A percentile compares a stretch with the other conserved stretches of the same genome.
Conservation (phyloP, 352 stramenopile species). For the Salisapilia sapeloensis region DNA sequence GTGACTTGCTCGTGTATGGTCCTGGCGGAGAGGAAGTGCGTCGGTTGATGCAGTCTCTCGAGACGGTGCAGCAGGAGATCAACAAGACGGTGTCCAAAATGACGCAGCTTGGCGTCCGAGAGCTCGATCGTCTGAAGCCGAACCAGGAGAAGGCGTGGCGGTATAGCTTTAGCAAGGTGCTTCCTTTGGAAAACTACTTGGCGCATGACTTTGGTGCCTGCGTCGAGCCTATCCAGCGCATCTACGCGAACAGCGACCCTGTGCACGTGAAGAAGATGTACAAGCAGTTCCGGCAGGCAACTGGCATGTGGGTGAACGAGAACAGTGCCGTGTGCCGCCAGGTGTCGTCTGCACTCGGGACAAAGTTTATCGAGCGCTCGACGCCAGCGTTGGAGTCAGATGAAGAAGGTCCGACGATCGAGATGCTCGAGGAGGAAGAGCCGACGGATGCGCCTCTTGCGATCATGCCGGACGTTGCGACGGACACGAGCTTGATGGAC, state of each 20-base stretch:
- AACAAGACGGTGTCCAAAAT: slow-evolving; percentile 58
- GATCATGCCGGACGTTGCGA: too few species aligned
- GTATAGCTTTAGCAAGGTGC: slow-evolving; percentile 72
- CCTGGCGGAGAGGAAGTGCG: slow-evolving; percentile 69
- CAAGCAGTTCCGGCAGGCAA: slow-evolving; percentile 72
- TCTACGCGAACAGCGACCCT: slow-evolving; percentile 69
- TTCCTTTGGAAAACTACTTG: slow-evolving; percentile 68
- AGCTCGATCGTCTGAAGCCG: slow-evolving; percentile 70
- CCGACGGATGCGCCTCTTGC: too few species aligned
- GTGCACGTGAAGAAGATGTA: slow-evolving; percentile 74
- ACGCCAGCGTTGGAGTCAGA: slow-evolving; percentile 4
- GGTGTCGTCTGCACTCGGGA: slow-evolving; percentile 45
- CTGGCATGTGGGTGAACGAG: slow-evolving; percentile 71
- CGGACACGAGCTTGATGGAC: too few species aligned
- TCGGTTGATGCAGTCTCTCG: slow-evolving; percentile 62
- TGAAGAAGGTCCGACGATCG: background rate
- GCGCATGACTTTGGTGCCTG: slow-evolving; percentile 71
- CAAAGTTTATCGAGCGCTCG: slow-evolving; percentile 36
- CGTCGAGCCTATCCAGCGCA: slow-evolving; percentile 73
- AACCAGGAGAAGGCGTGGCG: slow-evolving; percentile 76
- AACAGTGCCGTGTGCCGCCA: slow-evolving; percentile 71
- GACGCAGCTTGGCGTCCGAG: slow-evolving; percentile 61
- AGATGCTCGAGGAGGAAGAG: slow-evolving; percentile 4
- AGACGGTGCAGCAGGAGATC: slow-evolving; percentile 66
- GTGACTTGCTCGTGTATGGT: slow-evolving; percentile 72